Conservation (phyloP, 352 stramenopile species). For the Phytophthora palmivora region DNA sequence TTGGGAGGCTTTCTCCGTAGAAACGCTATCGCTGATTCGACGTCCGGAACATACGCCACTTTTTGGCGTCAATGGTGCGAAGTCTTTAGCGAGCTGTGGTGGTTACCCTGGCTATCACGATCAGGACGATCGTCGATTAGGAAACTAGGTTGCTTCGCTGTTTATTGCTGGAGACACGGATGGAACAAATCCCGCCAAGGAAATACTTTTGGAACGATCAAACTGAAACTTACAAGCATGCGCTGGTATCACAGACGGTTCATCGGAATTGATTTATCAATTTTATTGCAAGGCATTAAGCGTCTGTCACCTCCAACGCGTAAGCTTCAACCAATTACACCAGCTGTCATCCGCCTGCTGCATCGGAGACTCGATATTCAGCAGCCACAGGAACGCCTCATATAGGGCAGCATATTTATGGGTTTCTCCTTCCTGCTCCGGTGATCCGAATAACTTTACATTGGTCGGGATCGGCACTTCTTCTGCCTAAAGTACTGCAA, state of each 20-base stretch:
- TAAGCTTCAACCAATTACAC: constrained; percentile 37
- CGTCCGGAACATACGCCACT: constrained; percentile 3
- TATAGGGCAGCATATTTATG: constrained; percentile 34
- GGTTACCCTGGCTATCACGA: constrained; percentile 8
- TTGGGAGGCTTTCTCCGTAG: constrained; percentile 10
- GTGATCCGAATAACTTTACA: constrained; percentile 21
- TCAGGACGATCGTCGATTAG: constrained; percentile 1
- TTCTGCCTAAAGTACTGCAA: constrained; percentile 26
- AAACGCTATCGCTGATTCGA: constrained; percentile 1
- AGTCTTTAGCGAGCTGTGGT: not conserved
- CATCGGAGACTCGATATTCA: not conserved
- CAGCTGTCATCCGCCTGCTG: constrained; percentile 25
- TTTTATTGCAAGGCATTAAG: constrained; percentile 32
- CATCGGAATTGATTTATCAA: constrained; percentile 3
- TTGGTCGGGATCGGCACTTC: not conserved
- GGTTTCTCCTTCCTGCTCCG: constrained; percentile 38
- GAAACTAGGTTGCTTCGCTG: constrained; percentile 21
- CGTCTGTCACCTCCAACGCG: constrained; percentile 17
- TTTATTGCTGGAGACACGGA: constrained; percentile 20
- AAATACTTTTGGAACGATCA: constrained; percentile 29
- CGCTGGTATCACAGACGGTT: constrained; percentile 29
- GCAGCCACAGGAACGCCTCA: constrained; percentile 13
- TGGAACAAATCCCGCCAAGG: constrained; percentile 15
- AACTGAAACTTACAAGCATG: constrained; percentile 25
- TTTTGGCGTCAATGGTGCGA: constrained; percentile 14